Conservation (phyloP, 345 rosid species). For the Physaria fendleri region DNA sequence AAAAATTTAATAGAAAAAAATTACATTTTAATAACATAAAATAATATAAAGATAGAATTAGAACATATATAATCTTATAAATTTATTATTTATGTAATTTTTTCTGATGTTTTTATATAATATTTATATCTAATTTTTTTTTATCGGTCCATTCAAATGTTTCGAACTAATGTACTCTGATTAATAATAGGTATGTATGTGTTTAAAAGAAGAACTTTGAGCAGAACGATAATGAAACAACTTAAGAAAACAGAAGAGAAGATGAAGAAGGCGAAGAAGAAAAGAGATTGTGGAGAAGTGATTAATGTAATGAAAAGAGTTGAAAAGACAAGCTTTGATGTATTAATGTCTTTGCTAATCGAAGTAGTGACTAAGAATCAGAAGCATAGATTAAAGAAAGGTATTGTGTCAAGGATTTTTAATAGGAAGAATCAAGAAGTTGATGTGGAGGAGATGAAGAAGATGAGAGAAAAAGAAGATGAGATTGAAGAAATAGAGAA, state of each 20-base stretch:
- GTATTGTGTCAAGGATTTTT: conserved; percentile 22
- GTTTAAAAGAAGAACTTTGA: conserved; percentile 28
- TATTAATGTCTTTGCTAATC: conserved; percentile 27
- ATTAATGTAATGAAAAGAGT: conserved; percentile 27
- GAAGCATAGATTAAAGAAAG: neutral
- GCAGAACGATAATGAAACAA: conserved; percentile 5
- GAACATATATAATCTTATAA: no score
- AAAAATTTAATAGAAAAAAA: no score
- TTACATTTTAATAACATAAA: no score
- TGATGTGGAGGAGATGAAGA: conserved; percentile 19
- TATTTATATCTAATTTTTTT: no score
- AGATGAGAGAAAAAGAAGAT: conserved; percentile 30
- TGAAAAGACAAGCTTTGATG: conserved; percentile 23
- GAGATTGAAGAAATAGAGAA: conserved; percentile 35
- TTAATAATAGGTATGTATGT: conserved; percentile 16
- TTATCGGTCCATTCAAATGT: no score
- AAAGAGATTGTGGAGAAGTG: neutral
- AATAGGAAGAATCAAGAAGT: conserved; percentile 15
- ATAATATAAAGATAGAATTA: no score
- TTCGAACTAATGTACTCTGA: no score
- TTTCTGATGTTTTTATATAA: no score
- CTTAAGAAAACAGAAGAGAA: conserved; percentile 25
- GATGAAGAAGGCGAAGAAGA: conserved; percentile 17
- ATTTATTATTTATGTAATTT: no score
- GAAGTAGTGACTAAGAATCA: neutral